phyloP scores from a whole-genome alignment of 306 rosid species.

The Vigna mungo region DNA sequence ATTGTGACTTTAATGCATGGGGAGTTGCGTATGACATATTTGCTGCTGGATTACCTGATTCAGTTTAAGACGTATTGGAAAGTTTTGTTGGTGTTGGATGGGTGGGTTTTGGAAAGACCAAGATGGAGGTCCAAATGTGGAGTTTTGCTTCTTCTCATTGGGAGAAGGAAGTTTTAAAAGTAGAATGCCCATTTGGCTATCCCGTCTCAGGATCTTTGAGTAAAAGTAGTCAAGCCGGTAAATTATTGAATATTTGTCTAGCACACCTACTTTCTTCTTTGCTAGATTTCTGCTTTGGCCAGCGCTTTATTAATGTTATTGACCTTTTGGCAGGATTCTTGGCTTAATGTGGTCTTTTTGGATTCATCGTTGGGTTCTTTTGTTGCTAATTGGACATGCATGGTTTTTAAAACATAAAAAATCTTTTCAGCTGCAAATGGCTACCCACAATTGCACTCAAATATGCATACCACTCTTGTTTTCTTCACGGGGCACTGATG shows the following conservation, averaged over 20 bases:
- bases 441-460: slow-evolving; percentile 46
- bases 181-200: slow-evolving; percentile 67
- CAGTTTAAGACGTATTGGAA: slow-evolving; percentile 53
- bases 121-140: slow-evolving; percentile 59
- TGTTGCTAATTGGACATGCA: slow-evolving; percentile 81
- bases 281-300: slow-evolving; percentile 45
- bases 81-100: slow-evolving; percentile 59
- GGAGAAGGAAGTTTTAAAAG: slow-evolving; percentile 57
- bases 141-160: slow-evolving; percentile 57
- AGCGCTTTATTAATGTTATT: slow-evolving; percentile 69
- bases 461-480: slow-evolving; percentile 48
- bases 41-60: slow-evolving; percentile 65
- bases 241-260: slow-evolving; percentile 53
- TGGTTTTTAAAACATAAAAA: slow-evolving; percentile 66
- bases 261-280: slow-evolving; percentile 49
- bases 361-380: slow-evolving; percentile 82
- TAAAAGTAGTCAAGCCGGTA: slow-evolving; percentile 80
- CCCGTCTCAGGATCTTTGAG: slow-evolving; percentile 66
- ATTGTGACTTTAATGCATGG: slow-evolving; percentile 69
- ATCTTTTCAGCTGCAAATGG: slow-evolving; percentile 58
- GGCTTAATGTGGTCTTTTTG: slow-evolving; percentile 83
- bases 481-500: slow-evolving; percentile 49
- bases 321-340: slow-evolving; percentile 96
- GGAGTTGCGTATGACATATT: slow-evolving; percentile 57
- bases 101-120: slow-evolving; percentile 56